Evolutionary conservation across 306 rosid species (phyloP), one percentile per base, ranked within the genome.

Genomic region (Lathyrus tuberosus): DNA sequence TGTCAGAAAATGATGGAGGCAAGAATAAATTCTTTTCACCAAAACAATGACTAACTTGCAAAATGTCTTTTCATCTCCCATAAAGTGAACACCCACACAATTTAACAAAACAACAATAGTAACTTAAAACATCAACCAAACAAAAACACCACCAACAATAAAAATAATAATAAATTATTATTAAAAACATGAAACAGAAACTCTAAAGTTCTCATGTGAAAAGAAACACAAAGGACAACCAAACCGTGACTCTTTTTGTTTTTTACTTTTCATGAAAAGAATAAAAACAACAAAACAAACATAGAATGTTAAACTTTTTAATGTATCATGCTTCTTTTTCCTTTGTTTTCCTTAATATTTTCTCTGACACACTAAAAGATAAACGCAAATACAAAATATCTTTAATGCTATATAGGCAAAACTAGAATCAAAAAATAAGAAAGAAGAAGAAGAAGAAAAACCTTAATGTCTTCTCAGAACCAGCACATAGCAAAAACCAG

Each of bases 381-480:
- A 74, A 73, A 22, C 12, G 12, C 26, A 72, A 69, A n/a, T 35
- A 53, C 7, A 37, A 43, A 72, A 76, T 71, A 48, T 47, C 54
- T 52, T 37, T 22, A 53, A 9, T 57, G 65, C 58, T 47, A 72
- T 26, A 69, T 10, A 49, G 16, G 49, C 31, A 37, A 60, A 70
- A 53, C 14, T 48, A 65, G 59, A 48, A 72, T 40, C 7, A 48
- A 48, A 75, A 9, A 11, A 31, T 31, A 10, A 10, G 12, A 40
- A 52, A 22, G n/a, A 51, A 41, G 81, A 71, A 59, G 78, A 66
- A 16, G 60, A 63, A 49, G 44, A 48, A 48, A 49, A 66, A 89
- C 96, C 96, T 89, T 0, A 70, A 38, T 12, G 51, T 71, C 16
- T 42, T 74, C 72, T 67, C 53, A 51, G 81, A 77, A 74, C 30